These are phyloP conservation scores for Ganoderma meredithae DNA, from an alignment of 1,284 basidiomycete species.

Conservation along the genomic window DNA sequence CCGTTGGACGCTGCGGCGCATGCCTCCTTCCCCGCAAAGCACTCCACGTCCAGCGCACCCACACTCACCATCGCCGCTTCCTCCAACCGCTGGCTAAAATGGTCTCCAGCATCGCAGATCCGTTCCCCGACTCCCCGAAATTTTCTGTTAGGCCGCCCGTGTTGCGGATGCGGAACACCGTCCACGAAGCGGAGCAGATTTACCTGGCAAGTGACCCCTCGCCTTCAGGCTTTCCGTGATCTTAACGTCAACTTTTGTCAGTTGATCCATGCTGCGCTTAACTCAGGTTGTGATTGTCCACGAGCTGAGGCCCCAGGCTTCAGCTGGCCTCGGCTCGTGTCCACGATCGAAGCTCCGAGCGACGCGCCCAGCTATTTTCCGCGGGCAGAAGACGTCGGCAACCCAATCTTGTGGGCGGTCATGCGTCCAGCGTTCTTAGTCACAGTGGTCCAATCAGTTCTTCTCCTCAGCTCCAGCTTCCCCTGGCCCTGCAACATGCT, in stretches of 20 bases:
- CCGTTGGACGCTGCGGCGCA: neutral
- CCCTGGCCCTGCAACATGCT: neutral
- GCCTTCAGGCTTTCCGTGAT: conserved; percentile 11
- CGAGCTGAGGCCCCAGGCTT: neutral
- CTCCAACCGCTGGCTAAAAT: neutral
- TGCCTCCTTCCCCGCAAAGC: neutral
- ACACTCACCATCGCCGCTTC: neutral
- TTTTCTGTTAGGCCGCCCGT: neutral
- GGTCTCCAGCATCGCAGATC: neutral
- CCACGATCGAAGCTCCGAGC: conserved; percentile 2
- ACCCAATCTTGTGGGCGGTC: neutral
- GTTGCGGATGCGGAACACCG: neutral
- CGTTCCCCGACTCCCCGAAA: neutral
- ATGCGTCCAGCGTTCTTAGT: neutral
- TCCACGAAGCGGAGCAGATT: neutral
- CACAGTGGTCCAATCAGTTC: neutral
- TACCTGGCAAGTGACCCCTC: conserved; percentile 10
- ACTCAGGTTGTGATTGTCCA: neutral
- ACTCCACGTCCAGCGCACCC: neutral
- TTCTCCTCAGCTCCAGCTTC: neutral
- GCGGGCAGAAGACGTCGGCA: conserved; percentile 10
- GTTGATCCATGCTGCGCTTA: conserved; percentile 16
- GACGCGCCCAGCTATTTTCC: neutral
- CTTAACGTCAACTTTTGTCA: conserved; percentile 13
- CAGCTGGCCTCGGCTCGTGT: neutral